phyloP scores from a whole-genome alignment of 1,284 basidiomycete species.

The Moesziomyces globuligerus region DNA sequence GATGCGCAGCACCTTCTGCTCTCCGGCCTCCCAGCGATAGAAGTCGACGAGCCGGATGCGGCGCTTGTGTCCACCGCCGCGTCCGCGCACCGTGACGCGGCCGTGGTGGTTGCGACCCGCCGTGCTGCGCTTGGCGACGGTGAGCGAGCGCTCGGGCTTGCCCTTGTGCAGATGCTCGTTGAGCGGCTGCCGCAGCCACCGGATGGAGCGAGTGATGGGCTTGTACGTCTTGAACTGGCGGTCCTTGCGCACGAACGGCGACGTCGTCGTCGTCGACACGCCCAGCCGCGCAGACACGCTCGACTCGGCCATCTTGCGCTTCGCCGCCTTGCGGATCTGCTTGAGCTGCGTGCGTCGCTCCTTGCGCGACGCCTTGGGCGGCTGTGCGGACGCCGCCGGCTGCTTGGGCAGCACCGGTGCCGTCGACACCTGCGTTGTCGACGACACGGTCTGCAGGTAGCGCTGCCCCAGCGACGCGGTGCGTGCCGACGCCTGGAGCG shows the following conservation, averaged over 20 bases:
- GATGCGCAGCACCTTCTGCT: constrained; percentile 88
- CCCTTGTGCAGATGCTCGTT: constrained; percentile 85
- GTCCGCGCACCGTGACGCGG: constrained; percentile 84
- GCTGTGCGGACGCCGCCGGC: background rate
- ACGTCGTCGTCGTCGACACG: constrained; percentile 43
- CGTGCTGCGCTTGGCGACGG: constrained; percentile 81
- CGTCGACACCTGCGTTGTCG: constrained; percentile 20
- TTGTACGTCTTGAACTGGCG: constrained; percentile 85
- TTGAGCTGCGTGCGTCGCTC: constrained; percentile 57
- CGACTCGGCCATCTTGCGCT: constrained; percentile 39
- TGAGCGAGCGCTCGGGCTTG: constrained; percentile 81
- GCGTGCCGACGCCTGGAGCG: constrained; percentile 12
- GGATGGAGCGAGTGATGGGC: constrained; percentile 83
- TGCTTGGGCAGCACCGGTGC: background rate
- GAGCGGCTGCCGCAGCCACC: constrained; percentile 84
- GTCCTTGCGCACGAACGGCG: constrained; percentile 64
- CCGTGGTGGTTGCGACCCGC: constrained; percentile 87
- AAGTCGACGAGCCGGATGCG: constrained; percentile 91
- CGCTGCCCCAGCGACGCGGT: constrained; percentile 2
- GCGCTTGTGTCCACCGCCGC: constrained; percentile 90
- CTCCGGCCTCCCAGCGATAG: constrained; percentile 75
- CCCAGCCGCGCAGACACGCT: constrained; percentile 60
- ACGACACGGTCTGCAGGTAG: constrained; percentile 24
- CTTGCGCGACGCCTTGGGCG: constrained; percentile 29
- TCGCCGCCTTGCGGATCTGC: constrained; percentile 46